These are phyloP conservation scores for Phytophthora melonis DNA, from an alignment of 352 stramenopile species.

Conservation along the genomic window DNA sequence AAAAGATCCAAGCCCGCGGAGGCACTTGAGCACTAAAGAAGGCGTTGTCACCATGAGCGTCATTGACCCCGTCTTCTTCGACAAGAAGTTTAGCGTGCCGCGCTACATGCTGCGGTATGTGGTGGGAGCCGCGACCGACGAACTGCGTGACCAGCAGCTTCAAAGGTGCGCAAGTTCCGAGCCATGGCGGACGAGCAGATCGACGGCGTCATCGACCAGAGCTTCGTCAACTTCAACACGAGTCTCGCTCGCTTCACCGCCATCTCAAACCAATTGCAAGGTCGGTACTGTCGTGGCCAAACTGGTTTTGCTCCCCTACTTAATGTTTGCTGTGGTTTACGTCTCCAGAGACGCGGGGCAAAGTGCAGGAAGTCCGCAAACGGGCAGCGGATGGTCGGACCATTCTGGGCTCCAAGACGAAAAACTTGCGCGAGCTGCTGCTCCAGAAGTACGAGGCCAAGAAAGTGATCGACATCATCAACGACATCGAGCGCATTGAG, in stretches of 20 bases:
- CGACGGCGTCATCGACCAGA: conserved; percentile 84
- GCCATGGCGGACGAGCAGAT: conserved; percentile 82
- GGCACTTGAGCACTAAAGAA: background rate
- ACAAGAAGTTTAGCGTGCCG: conserved; percentile 85
- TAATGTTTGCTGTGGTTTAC: background rate
- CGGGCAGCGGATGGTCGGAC: conserved; percentile 78
- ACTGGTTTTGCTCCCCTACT: background rate
- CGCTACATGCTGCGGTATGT: conserved; percentile 87
- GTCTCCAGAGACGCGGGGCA: conserved; percentile 67
- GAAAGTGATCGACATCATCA: conserved; percentile 86
- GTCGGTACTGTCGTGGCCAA: conserved; percentile 26
- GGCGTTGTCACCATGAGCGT: conserved; percentile 47
- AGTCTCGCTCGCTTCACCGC: conserved; percentile 81
- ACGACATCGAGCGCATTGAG: conserved; percentile 87
- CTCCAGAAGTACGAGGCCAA: conserved; percentile 87
- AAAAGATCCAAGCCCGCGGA: conserved; percentile 14
- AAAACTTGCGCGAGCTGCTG: conserved; percentile 81
- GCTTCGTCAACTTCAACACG: conserved; percentile 88
- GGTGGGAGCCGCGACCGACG: conserved; percentile 71
- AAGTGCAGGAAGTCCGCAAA: conserved; percentile 75
- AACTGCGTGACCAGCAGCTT: conserved; percentile 75
- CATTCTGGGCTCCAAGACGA: conserved; percentile 87
- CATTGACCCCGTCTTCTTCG: conserved; percentile 83
- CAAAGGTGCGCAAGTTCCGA: conserved; percentile 64
- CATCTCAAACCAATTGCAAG: conserved; percentile 84